Conservation (phyloP, 768 basidiomycete genomes). For the Lyophyllum shimeji region DNA sequence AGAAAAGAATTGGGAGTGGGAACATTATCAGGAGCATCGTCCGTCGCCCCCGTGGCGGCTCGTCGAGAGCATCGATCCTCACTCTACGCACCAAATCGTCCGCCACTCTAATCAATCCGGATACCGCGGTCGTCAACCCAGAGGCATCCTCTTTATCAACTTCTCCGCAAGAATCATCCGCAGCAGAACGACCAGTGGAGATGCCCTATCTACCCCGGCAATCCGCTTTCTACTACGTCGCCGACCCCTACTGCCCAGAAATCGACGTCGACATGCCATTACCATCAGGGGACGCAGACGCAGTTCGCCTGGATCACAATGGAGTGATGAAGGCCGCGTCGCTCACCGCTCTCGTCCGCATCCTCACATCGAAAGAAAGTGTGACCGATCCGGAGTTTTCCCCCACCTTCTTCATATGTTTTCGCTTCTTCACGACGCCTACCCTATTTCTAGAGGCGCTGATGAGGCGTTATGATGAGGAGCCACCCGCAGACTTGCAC, state of each 20-base stretch:
- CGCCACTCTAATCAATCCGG: slow-evolving; percentile 1
- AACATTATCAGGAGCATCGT: slow-evolving; percentile 18
- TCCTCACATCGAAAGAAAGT: slow-evolving; percentile 43
- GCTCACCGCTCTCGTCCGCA: slow-evolving; percentile 41
- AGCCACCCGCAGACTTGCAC: slow-evolving; percentile 23
- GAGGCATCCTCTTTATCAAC: neutral
- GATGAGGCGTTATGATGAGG: slow-evolving; percentile 49
- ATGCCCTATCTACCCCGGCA: slow-evolving; percentile 23
- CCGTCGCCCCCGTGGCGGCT: slow-evolving; percentile 10
- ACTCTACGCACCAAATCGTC: slow-evolving; percentile 8
- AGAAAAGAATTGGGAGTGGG: slow-evolving; percentile 6
- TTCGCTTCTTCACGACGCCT: slow-evolving; percentile 65
- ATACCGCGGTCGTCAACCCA: neutral
- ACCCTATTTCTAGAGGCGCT: slow-evolving; percentile 37
- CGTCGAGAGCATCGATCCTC: slow-evolving; percentile 9
- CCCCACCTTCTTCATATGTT: slow-evolving; percentile 66
- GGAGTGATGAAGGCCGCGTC: slow-evolving; percentile 32
- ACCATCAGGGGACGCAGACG: slow-evolving; percentile 20
- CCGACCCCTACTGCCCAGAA: slow-evolving; percentile 25
- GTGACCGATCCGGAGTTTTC: slow-evolving; percentile 42
- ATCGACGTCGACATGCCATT: slow-evolving; percentile 27
- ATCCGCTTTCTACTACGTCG: slow-evolving; percentile 24
- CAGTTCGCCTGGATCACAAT: slow-evolving; percentile 22
- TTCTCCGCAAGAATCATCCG: slow-evolving; percentile 6
- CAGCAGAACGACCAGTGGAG: slow-evolving; percentile 5